A percentile compares a stretch with the other conserved stretches of the same genome.
phyloP scores from a whole-genome alignment of 2,329 filamentous ascomycete species.

The Exophiala bonariae region DNA sequence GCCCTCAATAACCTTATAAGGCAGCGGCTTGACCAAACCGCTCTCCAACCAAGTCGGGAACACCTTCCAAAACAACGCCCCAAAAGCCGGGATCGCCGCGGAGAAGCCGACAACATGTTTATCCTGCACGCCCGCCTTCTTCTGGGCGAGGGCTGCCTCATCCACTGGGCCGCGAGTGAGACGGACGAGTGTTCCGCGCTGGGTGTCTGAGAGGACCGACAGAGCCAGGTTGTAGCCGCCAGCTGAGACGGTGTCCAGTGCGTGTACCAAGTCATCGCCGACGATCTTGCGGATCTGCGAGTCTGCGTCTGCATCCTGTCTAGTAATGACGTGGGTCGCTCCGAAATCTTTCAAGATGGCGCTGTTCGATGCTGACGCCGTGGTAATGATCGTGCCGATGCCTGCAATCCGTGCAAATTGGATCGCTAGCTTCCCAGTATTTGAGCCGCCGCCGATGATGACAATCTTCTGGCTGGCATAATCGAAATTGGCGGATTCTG shows the following conservation, averaged over 20 bases:
- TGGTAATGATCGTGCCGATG: conserved; percentile 39
- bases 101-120: conserved; percentile 32
- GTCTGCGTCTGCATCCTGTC: conserved; percentile 34
- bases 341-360: conserved; percentile 34
- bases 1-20: conserved; percentile 31
- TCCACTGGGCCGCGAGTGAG: conserved; percentile 12
- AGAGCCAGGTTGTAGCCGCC: conserved; percentile 29
- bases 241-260: conserved; percentile 36
- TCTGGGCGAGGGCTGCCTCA: conserved; percentile 30
- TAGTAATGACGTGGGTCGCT: conserved; percentile 42
- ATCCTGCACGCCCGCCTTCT: conserved; percentile 34
- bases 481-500: conserved; percentile 7
- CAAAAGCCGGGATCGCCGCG: conserved; percentile 30
- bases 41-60: conserved; percentile 33
- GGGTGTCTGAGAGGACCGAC: conserved; percentile 35
- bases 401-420: conserved; percentile 28
- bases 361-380: conserved; percentile 26
- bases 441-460: conserved; percentile 26
- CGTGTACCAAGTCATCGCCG: conserved; percentile 41
- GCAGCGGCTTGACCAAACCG: conserved; percentile 25
- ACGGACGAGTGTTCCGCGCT: conserved; percentile 34
- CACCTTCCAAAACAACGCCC: conserved; percentile 33
- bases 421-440: conserved; percentile 23
- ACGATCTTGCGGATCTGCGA: conserved; percentile 34
- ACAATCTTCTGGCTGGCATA: conserved; percentile 16